phyloP scores from a whole-genome alignment of 1,284 basidiomycete genomes.

The Tylopilus orsonianus region DNA sequence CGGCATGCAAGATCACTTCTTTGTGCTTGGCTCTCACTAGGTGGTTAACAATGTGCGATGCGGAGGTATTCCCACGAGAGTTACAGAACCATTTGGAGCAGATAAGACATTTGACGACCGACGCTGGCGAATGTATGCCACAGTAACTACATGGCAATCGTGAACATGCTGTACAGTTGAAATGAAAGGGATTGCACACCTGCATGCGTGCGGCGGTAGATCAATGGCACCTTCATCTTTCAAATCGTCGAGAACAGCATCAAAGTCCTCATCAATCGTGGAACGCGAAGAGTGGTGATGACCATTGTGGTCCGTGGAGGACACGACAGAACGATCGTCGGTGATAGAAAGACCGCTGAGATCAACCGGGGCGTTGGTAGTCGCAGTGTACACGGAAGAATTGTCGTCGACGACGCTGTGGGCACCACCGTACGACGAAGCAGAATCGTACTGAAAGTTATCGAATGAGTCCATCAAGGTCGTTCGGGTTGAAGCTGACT shows the following conservation, averaged over 20 bases:
- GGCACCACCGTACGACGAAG: slow-evolving; percentile 73
- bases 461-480: slow-evolving; percentile 78
- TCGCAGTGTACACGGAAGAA: slow-evolving; percentile 80
- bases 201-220: slow-evolving; percentile 90
- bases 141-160: slow-evolving; percentile 72
- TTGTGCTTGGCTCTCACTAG: slow-evolving; percentile 99
- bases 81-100: slow-evolving; percentile 99
- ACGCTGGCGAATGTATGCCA: slow-evolving; percentile 97
- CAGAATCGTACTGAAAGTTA: slow-evolving; percentile 82
- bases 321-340: slow-evolving; percentile 48
- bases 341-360: slow-evolving; percentile 65
- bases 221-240: slow-evolving; percentile 85
- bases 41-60: slow-evolving; percentile 99
- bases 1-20: slow-evolving; percentile 95
- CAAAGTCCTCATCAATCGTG: slow-evolving; percentile 78
- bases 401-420: slow-evolving; percentile 79
- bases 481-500: slow-evolving; percentile 20
- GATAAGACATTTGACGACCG: slow-evolving; percentile 94
- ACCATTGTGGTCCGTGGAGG: slow-evolving; percentile 41
- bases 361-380: slow-evolving; percentile 63
- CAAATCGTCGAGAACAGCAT: slow-evolving; percentile 83
- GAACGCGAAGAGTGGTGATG: slow-evolving; percentile 36
- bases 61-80: slow-evolving; percentile 96
- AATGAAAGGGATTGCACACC: slow-evolving; percentile 49
- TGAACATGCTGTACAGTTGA: not conserved